Evolutionary conservation across 2,329 filamentous ascomycete genomes (phyloP).

Genomic region (Monosporascus sp.): DNA sequence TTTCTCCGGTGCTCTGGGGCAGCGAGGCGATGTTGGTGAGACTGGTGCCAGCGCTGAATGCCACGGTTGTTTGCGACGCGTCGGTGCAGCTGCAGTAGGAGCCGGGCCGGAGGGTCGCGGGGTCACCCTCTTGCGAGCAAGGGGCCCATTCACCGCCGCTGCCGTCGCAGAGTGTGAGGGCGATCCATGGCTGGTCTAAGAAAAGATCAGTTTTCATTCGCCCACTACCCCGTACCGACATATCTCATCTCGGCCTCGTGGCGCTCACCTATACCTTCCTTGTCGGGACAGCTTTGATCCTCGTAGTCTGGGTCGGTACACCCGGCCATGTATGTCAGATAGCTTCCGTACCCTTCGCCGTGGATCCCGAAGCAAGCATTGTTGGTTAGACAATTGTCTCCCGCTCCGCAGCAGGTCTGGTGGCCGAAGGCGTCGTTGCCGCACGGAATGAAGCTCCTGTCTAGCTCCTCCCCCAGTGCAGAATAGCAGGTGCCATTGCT

Average conservation of each 20-base stretch:
- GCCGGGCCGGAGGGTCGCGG: slow-evolving; percentile 13
- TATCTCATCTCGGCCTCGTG: too few relatives aligned
- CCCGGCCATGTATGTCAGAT: slow-evolving; percentile 12
- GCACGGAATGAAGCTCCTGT: slow-evolving; percentile 13
- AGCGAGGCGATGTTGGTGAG: slow-evolving; percentile 12
- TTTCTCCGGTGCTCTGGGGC: slow-evolving; percentile 12
- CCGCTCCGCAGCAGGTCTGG: slow-evolving; percentile 10
- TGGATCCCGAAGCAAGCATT: slow-evolving; percentile 10
- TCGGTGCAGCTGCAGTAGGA: slow-evolving; percentile 16
- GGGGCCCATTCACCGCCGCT: slow-evolving; percentile 9
- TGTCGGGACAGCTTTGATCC: slow-evolving; percentile 5
- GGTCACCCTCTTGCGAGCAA: slow-evolving; percentile 15
- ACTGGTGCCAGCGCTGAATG: slow-evolving; percentile 12
- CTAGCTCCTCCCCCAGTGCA: slow-evolving; percentile 4
- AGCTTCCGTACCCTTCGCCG: slow-evolving; percentile 7
- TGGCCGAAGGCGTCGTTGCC: slow-evolving; percentile 12
- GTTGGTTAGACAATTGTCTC: slow-evolving; percentile 11
- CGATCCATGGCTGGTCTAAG: slow-evolving; percentile 11
- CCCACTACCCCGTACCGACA: too few relatives aligned
- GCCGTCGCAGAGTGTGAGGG: slow-evolving; percentile 9
- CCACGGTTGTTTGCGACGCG: slow-evolving; percentile 11
- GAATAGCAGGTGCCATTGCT: slow-evolving; percentile 14
- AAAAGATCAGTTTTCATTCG: not conserved
- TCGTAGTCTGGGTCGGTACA: slow-evolving; percentile 11
- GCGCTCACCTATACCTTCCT: slow-evolving; percentile 9